Evolutionary conservation across 2,329 filamentous ascomycete genomes (phyloP), one percentile per base, ranked within the genome.

Genomic region (Neonectria faginata): DNA sequence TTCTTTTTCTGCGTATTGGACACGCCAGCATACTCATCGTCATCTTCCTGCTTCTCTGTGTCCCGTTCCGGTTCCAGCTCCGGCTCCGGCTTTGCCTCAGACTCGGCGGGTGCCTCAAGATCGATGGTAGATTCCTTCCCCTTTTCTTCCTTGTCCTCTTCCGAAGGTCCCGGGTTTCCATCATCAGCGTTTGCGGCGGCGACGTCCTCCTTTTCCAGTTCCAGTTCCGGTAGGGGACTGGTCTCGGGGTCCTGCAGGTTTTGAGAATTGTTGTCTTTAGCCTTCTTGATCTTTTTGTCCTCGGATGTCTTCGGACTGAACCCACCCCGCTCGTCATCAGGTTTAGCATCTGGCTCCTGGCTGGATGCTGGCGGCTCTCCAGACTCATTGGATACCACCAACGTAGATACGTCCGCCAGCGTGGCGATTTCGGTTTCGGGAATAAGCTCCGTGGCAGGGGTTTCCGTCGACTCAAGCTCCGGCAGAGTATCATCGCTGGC

Each of bases 231-330:
- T 66, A 63, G 65, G 62, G 60, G 62, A 25, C 62, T 67, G 57
- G 62, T 69, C 62, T 77, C 65, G 63, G 72, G 65, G 68, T 76
- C 71, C 70, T 77, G 73, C 67, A 69, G 65, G 62, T 66, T 65
- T 68, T 73, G 65, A 74, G 68, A 69, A 68, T 73, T 74, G 64
- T 66, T 65, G 66, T 75, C 67, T 71, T 78, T 76, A 75, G 74
- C 68, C 67, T 74, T 74, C 58, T 78, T 78, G 63, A 79, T 75
- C 61, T 74, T 75, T 63, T 79, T 77, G 62, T 76, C 73, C 63
- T 77, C 72, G 57, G 74, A 72, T 61, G 65, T 66, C 62, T 73
- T 74, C 45, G 68, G 68, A 70, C 68, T 73, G 55, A 72, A 73
- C 67, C 72, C 71, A 75, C 70, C 73, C 70, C 67, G 70, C 60